Conservation (phyloP, 441 rosid species). For the Erysimum cheiri region DNA sequence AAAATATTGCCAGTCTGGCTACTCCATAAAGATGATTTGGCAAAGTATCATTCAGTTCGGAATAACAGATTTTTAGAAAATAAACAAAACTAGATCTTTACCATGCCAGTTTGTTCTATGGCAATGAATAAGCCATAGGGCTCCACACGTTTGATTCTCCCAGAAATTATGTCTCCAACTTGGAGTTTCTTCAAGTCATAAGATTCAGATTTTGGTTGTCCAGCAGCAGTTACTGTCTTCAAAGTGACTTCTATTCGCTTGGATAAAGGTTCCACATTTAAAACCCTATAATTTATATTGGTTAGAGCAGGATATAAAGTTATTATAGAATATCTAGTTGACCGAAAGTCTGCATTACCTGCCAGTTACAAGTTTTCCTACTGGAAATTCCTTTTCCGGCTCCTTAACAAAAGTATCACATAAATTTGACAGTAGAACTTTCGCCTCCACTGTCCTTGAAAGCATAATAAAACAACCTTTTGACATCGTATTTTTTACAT, state of each 20-base stretch:
- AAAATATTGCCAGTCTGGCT: constrained; percentile 7
- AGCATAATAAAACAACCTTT: constrained; percentile 91
- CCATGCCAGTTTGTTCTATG: constrained; percentile 73
- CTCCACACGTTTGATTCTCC: constrained; percentile 84
- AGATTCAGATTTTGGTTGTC: constrained; percentile 54
- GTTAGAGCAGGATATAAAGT: constrained; percentile 44
- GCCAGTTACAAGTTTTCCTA: constrained; percentile 88
- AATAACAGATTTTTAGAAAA: constrained; percentile 8
- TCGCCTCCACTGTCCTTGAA: constrained; percentile 93
- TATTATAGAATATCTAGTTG: constrained; percentile 16
- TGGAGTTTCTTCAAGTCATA: constrained; percentile 60
- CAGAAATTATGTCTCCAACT: constrained; percentile 70
- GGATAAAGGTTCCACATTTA: constrained; percentile 81
- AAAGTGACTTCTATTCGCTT: constrained; percentile 90
- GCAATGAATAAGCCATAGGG: constrained; percentile 79
- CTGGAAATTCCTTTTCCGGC: constrained; percentile 83
- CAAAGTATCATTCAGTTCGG: constrained; percentile 20
- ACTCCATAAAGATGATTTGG: constrained; percentile 19
- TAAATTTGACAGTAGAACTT: constrained; percentile 76
- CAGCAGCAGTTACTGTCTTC: constrained; percentile 55
- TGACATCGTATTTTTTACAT: constrained; percentile 82
- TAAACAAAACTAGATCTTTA: constrained; percentile 45
- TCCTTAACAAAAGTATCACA: constrained; percentile 72
- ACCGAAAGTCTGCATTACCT: constrained; percentile 53
- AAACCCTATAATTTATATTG: constrained; percentile 61